A percentile compares a stretch with the other conserved stretches of the same genome.
Evolutionary conservation across 768 basidiomycete species (phyloP).

Genomic region (Phanerochaete sordida): DNA sequence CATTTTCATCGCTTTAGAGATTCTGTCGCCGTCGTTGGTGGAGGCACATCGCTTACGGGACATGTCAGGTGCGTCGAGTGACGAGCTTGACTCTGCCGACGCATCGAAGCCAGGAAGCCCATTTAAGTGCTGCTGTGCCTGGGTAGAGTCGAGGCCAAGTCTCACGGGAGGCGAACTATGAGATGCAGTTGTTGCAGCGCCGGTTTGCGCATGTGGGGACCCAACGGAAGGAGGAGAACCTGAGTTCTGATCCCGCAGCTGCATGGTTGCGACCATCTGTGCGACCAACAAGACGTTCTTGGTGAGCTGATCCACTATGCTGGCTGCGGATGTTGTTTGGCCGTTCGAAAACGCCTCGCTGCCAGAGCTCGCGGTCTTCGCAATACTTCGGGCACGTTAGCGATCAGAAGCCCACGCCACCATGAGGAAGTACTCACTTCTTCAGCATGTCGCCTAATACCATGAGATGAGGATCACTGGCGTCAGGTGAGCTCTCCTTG

Average conservation of each 20-base stretch:
- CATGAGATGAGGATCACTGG: slow-evolving; percentile 42
- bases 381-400: slow-evolving; percentile 25
- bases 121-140: slow-evolving; percentile 23
- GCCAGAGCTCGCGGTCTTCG: slow-evolving; percentile 23
- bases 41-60: slow-evolving; percentile 52
- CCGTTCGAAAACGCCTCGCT: slow-evolving; percentile 27
- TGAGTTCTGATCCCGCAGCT: slow-evolving; percentile 17
- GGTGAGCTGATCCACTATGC: slow-evolving; percentile 24
- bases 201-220: slow-evolving; percentile 16
- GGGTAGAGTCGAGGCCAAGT: slow-evolving; percentile 13
- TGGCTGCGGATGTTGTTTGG: slow-evolving; percentile 21
- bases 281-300: slow-evolving; percentile 25
- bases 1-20: slow-evolving; percentile 45
- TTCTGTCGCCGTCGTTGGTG: slow-evolving; percentile 41
- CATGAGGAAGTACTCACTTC: slow-evolving; percentile 39
- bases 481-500: slow-evolving; percentile 23
- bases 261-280: slow-evolving; percentile 24
- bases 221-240: slow-evolving; percentile 3
- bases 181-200: slow-evolving; percentile 1
- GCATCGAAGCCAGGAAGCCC: slow-evolving; percentile 15
- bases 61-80: slow-evolving; percentile 34
- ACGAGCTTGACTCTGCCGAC: slow-evolving; percentile 22
- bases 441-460: slow-evolving; percentile 47
- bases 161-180: slow-evolving; percentile 5
- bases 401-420: slow-evolving; percentile 15